Evolutionary conservation across 306 rosid species (phyloP).

Genomic region (Benincasa hispida): DNA sequence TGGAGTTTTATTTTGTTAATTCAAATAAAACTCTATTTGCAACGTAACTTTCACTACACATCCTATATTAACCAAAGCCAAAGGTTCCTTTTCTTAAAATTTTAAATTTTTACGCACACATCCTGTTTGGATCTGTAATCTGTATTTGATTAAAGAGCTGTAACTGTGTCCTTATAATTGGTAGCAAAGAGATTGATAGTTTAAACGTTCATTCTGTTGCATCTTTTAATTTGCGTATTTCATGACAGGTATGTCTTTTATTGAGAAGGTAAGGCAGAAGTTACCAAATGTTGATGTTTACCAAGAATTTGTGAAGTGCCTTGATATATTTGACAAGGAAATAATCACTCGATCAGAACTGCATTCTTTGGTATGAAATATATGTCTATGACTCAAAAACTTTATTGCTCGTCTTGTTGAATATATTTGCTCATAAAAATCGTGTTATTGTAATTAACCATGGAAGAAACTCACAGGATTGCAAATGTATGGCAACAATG

Average conservation of each 20-base stretch:
- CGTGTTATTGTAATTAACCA: background rate
- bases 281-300: constrained; percentile 72
- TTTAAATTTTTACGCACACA: background rate
- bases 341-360: constrained; percentile 81
- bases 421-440: background rate
- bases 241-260: constrained; percentile 66
- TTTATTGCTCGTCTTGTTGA: background rate
- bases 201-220: background rate
- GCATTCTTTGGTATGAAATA: constrained; percentile 55
- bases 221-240: constrained; percentile 14
- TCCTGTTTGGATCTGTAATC: background rate
- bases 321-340: constrained; percentile 74
- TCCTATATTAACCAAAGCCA: background rate
- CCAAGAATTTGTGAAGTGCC: constrained; percentile 77
- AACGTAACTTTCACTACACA: background rate
- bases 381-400: background rate
- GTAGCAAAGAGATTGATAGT: background rate
- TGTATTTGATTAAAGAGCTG: background rate
- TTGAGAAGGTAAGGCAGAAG: constrained; percentile 83
- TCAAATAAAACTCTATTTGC: background rate
- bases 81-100: background rate
- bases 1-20: background rate
- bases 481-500: background rate
- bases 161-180: background rate
- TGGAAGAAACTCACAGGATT: background rate